Evolutionary conservation across 2,329 filamentous ascomycete genomes (phyloP).

Genomic region (Alternaria sp.): DNA sequence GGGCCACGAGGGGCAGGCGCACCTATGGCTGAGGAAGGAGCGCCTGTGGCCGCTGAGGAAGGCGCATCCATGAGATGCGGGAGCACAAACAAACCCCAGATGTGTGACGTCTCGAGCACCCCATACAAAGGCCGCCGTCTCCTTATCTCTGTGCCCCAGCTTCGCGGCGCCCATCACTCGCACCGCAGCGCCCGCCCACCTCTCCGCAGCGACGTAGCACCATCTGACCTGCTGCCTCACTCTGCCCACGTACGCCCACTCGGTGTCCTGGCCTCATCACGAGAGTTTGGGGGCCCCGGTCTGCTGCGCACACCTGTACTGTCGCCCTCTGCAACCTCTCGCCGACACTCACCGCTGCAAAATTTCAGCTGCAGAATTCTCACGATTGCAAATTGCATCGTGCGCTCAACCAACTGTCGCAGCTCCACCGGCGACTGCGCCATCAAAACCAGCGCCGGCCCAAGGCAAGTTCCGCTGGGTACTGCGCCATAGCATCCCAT

Average conservation of each 20-base stretch:
- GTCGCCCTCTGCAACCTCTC: conserved; percentile 22
- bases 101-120: conserved; percentile 15
- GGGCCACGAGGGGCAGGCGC: background rate
- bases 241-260: conserved; percentile 16
- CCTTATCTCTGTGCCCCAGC: conserved; percentile 13
- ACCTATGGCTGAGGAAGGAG: background rate
- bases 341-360: conserved; percentile 33
- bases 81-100: conserved; percentile 16
- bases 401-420: conserved; percentile 16
- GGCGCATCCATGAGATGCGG: background rate
- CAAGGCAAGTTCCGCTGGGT: conserved; percentile 23
- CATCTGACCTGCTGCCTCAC: conserved; percentile 19
- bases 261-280: conserved; percentile 1
- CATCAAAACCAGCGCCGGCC: conserved; percentile 6
- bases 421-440: conserved; percentile 19
- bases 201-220: conserved; percentile 16
- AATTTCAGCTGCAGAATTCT: conserved; percentile 29
- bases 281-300: conserved; percentile 13
- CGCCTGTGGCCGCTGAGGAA: background rate
- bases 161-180: conserved; percentile 6
- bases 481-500: conserved; percentile 12
- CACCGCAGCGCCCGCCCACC: conserved; percentile 6
- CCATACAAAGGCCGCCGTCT: conserved; percentile 10
- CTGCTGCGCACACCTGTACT: conserved; percentile 13
- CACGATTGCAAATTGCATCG: conserved; percentile 17